phyloP scores from a whole-genome alignment of 192 early-diverging fungal species.

The Backusella psychrophila region DNA sequence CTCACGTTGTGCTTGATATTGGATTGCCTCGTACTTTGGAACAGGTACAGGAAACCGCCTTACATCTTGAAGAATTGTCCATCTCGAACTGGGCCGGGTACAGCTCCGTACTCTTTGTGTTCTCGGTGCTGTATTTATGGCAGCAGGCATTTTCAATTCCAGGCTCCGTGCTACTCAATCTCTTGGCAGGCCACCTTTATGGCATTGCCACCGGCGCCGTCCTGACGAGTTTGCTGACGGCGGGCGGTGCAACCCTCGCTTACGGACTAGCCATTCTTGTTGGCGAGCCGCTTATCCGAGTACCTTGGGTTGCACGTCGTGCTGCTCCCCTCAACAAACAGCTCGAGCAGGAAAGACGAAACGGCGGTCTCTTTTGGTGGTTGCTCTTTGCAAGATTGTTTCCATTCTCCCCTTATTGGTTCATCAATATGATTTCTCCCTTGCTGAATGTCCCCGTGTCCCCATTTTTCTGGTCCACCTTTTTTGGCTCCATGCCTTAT shows the following conservation, averaged over 20 bases:
- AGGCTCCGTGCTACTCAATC: constrained; percentile 49
- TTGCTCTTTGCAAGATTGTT: constrained; percentile 50
- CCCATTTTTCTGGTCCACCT: constrained; percentile 51
- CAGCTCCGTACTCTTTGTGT: constrained; percentile 38
- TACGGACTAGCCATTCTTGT: constrained; percentile 25
- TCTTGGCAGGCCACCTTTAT: constrained; percentile 33
- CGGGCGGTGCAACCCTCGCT: constrained; percentile 28
- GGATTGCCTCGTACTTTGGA: constrained; percentile 46
- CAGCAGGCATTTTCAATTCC: constrained; percentile 58
- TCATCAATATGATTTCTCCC: constrained; percentile 52
- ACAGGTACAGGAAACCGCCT: constrained; percentile 45
- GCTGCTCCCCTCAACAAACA: constrained; percentile 16
- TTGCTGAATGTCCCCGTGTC: constrained; percentile 44
- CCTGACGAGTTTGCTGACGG: constrained; percentile 26
- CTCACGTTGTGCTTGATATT: constrained; percentile 24
- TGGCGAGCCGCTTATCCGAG: constrained; percentile 28
- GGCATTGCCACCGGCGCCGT: constrained; percentile 20
- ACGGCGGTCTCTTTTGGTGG: constrained; percentile 46
- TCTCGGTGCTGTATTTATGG: constrained; percentile 51
- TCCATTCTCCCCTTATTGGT: constrained; percentile 56
- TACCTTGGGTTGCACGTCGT: constrained; percentile 19
- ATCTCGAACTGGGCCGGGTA: constrained; percentile 41
- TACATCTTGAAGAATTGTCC: constrained; percentile 42
- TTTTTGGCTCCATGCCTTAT: constrained; percentile 53
- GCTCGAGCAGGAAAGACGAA: constrained; percentile 31